Conservation (phyloP, 768 basidiomycete genomes). For the Leccinum broughii region DNA sequence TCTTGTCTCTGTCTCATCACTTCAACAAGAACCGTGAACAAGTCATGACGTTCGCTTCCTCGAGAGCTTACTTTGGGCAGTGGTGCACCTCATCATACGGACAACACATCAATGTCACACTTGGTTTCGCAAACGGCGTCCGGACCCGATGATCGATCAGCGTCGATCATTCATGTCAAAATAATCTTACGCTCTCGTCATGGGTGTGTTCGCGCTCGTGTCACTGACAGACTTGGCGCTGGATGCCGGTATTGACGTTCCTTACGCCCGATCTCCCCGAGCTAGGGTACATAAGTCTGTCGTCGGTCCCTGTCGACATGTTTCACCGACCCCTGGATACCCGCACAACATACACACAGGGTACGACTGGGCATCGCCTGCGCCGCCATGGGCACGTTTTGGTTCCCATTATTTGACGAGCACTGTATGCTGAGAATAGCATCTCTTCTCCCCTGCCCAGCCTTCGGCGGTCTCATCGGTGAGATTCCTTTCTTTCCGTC, state of each 20-base stretch:
- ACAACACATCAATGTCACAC: slow-evolving; percentile 42
- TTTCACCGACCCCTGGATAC: neutral
- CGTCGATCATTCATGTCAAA: too few species aligned
- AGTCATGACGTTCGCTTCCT: slow-evolving; percentile 56
- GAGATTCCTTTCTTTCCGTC: neutral
- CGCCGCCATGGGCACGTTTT: slow-evolving; percentile 41
- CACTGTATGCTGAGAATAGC: neutral
- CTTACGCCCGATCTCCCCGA: slow-evolving; percentile 50
- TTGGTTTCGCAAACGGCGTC: slow-evolving; percentile 49
- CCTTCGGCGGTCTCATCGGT: neutral
- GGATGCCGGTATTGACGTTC: slow-evolving; percentile 45
- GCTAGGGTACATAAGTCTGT: slow-evolving; percentile 40
- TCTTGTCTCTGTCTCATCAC: slow-evolving; percentile 46
- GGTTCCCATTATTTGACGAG: neutral
- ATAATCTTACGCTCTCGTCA: neutral
- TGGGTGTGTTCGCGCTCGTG: neutral
- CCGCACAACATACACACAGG: slow-evolving; percentile 9
- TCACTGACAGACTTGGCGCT: slow-evolving; percentile 35
- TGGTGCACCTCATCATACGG: slow-evolving; percentile 62
- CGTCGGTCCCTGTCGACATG: neutral
- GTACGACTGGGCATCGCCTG: slow-evolving; percentile 53
- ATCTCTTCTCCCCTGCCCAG: neutral
- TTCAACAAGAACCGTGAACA: slow-evolving; percentile 49
- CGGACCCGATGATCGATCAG: slow-evolving; percentile 16
- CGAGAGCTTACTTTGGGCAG: slow-evolving; percentile 55